Evolutionary conservation across 495 filamentous ascomycete genomes (phyloP), one percentile per base, ranked within the genome.

Genomic region (Penicillium paxilli): DNA sequence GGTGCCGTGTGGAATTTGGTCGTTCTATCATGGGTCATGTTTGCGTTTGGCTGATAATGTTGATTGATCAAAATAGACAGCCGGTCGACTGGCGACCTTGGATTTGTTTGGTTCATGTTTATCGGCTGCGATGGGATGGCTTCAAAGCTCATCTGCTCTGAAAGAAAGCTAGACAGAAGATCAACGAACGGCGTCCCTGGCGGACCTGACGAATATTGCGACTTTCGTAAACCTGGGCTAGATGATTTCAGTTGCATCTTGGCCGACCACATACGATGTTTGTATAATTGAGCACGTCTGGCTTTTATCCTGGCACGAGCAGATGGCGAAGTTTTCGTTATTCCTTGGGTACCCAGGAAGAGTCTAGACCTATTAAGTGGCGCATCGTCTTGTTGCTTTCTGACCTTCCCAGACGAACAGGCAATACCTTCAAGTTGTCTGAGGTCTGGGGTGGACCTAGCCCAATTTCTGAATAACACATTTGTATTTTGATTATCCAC

Each of bases 111-210:
- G 5, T 8, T 7, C 5, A 20, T 28, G 20, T 45, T 52, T 24
- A 7, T 47, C 19, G 19, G 40, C 5, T 6, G 1, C 9, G 40
- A 22, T 20, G 1, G 25, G 28, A 30, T 17, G 14, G 42, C 14
- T 14, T 50, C 23, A 23, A 38, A 51, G n/a, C 49, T 25, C 30
- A 53, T 56, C 19, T 52, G 50, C 3, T 68, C 61, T 0, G 67
- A 65, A 2, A 55, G 47, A 37, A 62, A 35, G 45, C 66, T 75
- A 21, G 59, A 49, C 25, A 72, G 40, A 0, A 71, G 20, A 4
- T 67, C 63, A 0, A 66, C 62, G 7, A 57, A 44, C 2, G 75
- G 75, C 6, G 67, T 78, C 48, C 75, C 73, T 17, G 72, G 75
- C 11, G 73, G 73, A 1, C 63, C 69, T 21, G 59, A 58, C 11